Evolutionary conservation across 176 grass and related monocot species (phyloP), one percentile per base, ranked within the genome.

Genomic region (Leersia perrieri): DNA sequence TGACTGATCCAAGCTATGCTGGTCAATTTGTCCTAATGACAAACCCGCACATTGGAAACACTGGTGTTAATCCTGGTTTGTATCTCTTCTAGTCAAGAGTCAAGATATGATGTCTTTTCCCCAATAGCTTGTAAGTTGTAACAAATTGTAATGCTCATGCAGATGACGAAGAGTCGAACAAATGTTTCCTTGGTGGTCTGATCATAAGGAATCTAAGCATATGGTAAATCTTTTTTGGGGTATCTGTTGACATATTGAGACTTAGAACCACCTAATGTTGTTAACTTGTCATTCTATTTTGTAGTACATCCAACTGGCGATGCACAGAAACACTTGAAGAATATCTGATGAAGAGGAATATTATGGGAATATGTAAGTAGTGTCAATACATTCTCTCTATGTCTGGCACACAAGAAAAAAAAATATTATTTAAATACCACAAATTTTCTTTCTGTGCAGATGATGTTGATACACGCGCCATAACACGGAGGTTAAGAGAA

Each of bases 1-100:
- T 99, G 30, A 99, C 96, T 25, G 96, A 99, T 26, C 96, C 96
- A 7, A 99, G 96, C 79, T 99, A 99, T 87, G 93, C 92, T 58
- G 93, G 96, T 13, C 96, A 99, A 67, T 99, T 95, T 85, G 96
- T 99, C 64, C 60, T 99, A 29, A 99, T 99, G 96, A 93, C 96
- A 13, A 95, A 95, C 41, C 96, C 96, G 9, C 96, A 99, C 76
- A 99, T 99, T 74, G 96, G 96, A 76, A 99, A 99, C 84, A 99
- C 93, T 44, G 96, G 96, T 16, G 79, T 99, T 76, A 99, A 99
- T 76, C 76, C 85, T 88, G 88, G 96, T 99, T 18, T 25, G 87
- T 53, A 29, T 68, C 28, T 80, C 57, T 33, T 63, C 10, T 26
- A 55, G 18, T 38, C 23, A 32, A 65, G 14, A 55, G 13, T 57